Evolutionary conservation across 1,284 basidiomycete genomes (phyloP), one percentile per base, ranked within the genome.

Genomic region (Malassezia psittaci): DNA sequence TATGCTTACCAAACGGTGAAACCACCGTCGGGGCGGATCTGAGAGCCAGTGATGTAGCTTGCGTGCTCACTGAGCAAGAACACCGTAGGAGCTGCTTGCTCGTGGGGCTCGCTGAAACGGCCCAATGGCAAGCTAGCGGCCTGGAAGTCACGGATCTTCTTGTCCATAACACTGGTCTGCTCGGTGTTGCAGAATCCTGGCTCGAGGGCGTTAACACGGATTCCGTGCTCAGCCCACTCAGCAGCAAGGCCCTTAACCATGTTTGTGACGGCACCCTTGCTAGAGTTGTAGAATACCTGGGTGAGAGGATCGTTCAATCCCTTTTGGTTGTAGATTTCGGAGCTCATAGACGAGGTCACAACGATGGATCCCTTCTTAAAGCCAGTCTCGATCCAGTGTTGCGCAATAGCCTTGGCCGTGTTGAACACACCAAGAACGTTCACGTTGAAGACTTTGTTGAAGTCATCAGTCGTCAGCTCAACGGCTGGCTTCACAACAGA

Each of bases 351-450:
- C 41, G 66, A 69, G 16, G 69, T 74, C 48, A 75, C 66, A 37
- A 75, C 67, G 40, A 75, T 75, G 46, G 64, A 63, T 40, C 73
- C 73, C 63, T 72, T 68, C 66, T 72, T 70, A 59, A 55, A 68
- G 48, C 68, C 66, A 12, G 59, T 63, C 60, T 74, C 64, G 54
- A 68, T 64, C 73, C 73, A 75, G 61, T 72, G 64, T 55, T 68
- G 61, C n/a, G 69, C 73, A 32, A 68, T 63, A 2, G 67, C 68
- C 64, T 74, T 67, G 61, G 61, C 61, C 15, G 63, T 59, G 66
- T 75, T 75, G 65, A 75, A 75, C 45, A 73, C 73, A 46, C 73
- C 73, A 40, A 75, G 64, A 15, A 75, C 73, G 58, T 75, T 75
- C 54, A 69, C 67, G 60, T 72, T 61, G 63, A 69, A 75, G 29